Evolutionary conservation across 306 rosid genomes (phyloP).

Genomic region (Alnus rubra): DNA sequence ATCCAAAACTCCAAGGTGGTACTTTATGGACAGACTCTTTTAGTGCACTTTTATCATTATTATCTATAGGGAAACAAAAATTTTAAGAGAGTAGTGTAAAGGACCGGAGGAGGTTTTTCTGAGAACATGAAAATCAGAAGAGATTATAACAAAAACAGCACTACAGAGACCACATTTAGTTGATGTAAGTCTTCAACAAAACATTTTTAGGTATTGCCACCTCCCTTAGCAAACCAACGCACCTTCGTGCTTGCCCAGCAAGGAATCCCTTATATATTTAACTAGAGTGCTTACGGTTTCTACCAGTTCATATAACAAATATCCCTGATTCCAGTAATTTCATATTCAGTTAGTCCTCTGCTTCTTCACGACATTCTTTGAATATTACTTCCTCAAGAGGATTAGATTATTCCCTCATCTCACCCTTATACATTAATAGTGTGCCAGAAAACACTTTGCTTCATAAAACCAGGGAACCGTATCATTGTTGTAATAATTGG

Average conservation of each 20-base stretch:
- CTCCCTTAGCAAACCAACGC: background rate
- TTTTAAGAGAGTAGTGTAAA: background rate
- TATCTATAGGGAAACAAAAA: background rate
- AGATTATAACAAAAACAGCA: background rate
- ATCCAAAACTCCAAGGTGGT: constrained; percentile 4
- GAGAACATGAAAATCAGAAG: background rate
- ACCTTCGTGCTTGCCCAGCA: background rate
- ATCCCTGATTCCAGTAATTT: background rate
- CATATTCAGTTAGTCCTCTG: background rate
- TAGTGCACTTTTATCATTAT: constrained; percentile 7
- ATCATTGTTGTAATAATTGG: background rate
- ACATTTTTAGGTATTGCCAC: background rate
- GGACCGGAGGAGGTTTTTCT: background rate
- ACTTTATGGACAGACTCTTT: background rate
- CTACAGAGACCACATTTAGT: background rate
- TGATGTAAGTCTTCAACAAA: background rate
- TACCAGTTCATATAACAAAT: background rate
- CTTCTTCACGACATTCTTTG: background rate
- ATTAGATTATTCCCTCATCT: background rate
- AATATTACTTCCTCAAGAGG: background rate
- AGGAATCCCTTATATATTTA: background rate
- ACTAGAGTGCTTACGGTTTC: background rate
- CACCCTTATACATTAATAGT: background rate
- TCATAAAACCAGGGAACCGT: background rate
- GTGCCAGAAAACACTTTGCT: background rate